A percentile compares a stretch with the other conserved stretches of the same genome.
Conservation (phyloP, 495 filamentous ascomycete species). For the Tuber melanosporum region DNA sequence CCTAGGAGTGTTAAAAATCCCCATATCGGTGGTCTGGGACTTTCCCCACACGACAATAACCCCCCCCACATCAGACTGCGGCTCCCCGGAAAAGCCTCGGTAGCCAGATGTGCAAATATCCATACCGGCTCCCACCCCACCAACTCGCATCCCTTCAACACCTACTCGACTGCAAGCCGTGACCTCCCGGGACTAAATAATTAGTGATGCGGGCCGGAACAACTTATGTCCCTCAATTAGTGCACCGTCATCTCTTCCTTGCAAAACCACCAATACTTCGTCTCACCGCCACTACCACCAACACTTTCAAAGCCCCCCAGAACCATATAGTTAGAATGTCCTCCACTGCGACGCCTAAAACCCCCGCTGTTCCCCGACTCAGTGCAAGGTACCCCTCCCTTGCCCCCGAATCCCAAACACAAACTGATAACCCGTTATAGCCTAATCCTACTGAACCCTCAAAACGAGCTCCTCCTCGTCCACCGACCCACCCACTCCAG, state of each 20-base stretch:
- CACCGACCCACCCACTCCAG: constrained; percentile 74
- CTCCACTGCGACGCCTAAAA: constrained; percentile 3
- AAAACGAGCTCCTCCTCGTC: constrained; percentile 79
- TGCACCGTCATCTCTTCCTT: neutral
- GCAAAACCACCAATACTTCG: neutral
- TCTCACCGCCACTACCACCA: neutral
- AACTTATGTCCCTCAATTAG: neutral
- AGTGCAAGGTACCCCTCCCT: constrained; percentile 42
- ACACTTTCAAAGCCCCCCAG: neutral
- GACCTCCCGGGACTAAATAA: neutral
- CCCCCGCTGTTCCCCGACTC: constrained; percentile 36
- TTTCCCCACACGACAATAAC: neutral
- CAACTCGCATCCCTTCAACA: neutral
- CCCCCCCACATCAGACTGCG: neutral
- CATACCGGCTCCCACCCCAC: neutral
- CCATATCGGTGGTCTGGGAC: neutral
- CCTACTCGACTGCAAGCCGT: neutral
- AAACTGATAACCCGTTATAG: constrained; percentile 45
- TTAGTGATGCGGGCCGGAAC: neutral
- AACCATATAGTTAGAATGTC: constrained; percentile 11
- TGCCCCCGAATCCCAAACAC: constrained; percentile 12
- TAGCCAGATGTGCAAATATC: neutral
- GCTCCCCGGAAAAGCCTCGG: neutral
- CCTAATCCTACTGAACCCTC: constrained; percentile 76
- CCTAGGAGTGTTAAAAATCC: neutral